phyloP scores from a whole-genome alignment of 2,329 filamentous ascomycete species.

The Trichoderma sp. region DNA sequence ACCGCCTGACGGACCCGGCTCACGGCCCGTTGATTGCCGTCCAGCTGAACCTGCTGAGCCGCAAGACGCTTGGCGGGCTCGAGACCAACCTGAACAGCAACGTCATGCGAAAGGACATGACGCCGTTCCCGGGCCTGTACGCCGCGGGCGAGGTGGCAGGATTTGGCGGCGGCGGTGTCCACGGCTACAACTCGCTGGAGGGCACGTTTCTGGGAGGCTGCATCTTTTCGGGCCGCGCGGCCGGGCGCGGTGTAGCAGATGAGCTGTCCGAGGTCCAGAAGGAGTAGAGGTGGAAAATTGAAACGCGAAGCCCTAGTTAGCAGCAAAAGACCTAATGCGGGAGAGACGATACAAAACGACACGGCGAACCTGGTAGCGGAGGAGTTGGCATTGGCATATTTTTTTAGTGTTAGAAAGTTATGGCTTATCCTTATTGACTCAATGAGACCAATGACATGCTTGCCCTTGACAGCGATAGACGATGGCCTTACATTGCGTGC shows the following conservation, averaged over 20 bases:
- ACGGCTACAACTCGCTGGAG: slow-evolving; percentile 63
- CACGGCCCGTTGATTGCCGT: slow-evolving; percentile 63
- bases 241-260: slow-evolving; percentile 56
- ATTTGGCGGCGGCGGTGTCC: slow-evolving; percentile 63
- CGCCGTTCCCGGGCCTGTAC: slow-evolving; percentile 56
- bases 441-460: slow-evolving; percentile 18
- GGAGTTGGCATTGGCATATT: slow-evolving; percentile 14
- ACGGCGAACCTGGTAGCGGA: background rate
- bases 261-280: slow-evolving; percentile 37
- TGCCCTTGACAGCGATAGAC: background rate
- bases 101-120: slow-evolving; percentile 53
- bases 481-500: background rate
- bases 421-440: slow-evolving; percentile 5
- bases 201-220: slow-evolving; percentile 65
- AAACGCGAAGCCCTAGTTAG: background rate
- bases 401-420: slow-evolving; percentile 14
- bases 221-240: slow-evolving; percentile 62
- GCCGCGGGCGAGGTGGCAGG: slow-evolving; percentile 62
- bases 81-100: slow-evolving; percentile 61
- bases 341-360: background rate
- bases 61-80: slow-evolving; percentile 62
- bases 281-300: background rate
- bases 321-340: slow-evolving; percentile 1
- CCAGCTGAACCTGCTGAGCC: slow-evolving; percentile 60
- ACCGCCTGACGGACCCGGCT: slow-evolving; percentile 55